Base-by-base conservation (phyloP, 2,329 filamentous ascomycete genomes). In the Venturia asperata region DNA sequence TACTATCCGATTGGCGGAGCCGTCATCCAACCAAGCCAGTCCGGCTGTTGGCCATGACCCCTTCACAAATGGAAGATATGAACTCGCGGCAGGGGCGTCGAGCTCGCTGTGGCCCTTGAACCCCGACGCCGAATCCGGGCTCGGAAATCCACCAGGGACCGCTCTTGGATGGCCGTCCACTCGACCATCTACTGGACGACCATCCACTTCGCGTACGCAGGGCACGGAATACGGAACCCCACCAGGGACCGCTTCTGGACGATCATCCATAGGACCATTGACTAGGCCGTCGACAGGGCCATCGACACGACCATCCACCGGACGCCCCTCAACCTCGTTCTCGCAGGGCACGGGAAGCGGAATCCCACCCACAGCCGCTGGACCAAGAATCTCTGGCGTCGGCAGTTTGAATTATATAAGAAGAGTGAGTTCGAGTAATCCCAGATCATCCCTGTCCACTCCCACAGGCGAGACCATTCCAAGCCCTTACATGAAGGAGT, bases 41-140 rank as follows among this genome's bases (percentile, higher is more conserved):
- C 30, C 52, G 37, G 34, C 52, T n/a, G 19, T 27, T n/a, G 24
- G 34, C 3, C 15, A 43, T 7, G 34, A 64, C 21, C 63, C 63
- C n/a, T 64, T 64, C 49, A 43, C 37, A 34, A 49, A 64, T 45
- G 24, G 43, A 30, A 45, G 10, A 34, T 63, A 47, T 10, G 45
- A 52, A 17, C 6, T 39, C 2, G 34, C 13, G 21, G 43, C 39
- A 45, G 39, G 17, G 7, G 5, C 49, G 24, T 15, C 37, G 21
- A 17, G 34, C n/a, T 39, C n/a, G 6, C 5, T 19, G 15, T 64
- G 63, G 63, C 63, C 63, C 5, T 24, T 64, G 19, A 60, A 64
- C 52, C 63, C 63, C 3, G 19, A 58, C 17, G 63, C 63, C 30
- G 24, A 47, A n/a, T 37, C 43, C 37, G 63, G 63, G 19, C 37